A percentile compares a stretch with the other conserved stretches of the same genome.
phyloP scores from a whole-genome alignment of 768 basidiomycete species.

The Cystofilobasidium macerans region DNA sequence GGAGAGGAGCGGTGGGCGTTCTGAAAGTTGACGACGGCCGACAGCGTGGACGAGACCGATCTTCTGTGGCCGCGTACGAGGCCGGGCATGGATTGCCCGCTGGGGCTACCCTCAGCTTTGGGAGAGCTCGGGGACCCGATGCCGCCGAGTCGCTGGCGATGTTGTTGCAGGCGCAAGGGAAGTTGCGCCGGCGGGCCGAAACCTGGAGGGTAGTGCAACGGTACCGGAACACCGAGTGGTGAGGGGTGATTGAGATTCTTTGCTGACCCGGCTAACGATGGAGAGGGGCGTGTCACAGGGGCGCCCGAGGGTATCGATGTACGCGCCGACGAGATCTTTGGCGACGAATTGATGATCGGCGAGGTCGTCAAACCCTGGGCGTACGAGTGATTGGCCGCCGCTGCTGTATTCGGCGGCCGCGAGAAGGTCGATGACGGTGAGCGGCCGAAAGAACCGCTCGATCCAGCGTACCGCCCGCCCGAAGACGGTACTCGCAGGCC shows the following conservation, averaged over 20 bases:
- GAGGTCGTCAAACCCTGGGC: slow-evolving; percentile 11
- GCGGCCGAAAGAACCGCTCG: slow-evolving; percentile 5
- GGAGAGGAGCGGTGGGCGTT: slow-evolving; percentile 9
- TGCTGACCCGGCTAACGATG: background rate
- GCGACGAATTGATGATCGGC: slow-evolving; percentile 7
- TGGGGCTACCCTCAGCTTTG: background rate
- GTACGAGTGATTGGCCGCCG: slow-evolving; percentile 5
- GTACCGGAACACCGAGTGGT: background rate
- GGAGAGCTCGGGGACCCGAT: background rate
- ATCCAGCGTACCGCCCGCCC: background rate
- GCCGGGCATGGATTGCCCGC: background rate
- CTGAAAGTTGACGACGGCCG: slow-evolving; percentile 19
- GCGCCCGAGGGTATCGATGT: slow-evolving; percentile 4
- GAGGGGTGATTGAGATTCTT: slow-evolving; percentile 1
- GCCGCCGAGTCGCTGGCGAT: background rate
- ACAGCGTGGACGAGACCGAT: slow-evolving; percentile 14
- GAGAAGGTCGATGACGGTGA: slow-evolving; percentile 11
- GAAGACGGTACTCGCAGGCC: slow-evolving; percentile 2
- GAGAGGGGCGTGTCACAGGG: background rate
- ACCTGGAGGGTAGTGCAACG: background rate
- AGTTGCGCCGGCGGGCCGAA: background rate
- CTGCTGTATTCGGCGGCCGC: background rate
- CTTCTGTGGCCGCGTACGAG: slow-evolving; percentile 9
- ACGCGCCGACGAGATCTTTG: slow-evolving; percentile 17
- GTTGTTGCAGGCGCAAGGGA: background rate